Conservation (phyloP, 208 protist species). For the Leishmania aethiopica region DNA sequence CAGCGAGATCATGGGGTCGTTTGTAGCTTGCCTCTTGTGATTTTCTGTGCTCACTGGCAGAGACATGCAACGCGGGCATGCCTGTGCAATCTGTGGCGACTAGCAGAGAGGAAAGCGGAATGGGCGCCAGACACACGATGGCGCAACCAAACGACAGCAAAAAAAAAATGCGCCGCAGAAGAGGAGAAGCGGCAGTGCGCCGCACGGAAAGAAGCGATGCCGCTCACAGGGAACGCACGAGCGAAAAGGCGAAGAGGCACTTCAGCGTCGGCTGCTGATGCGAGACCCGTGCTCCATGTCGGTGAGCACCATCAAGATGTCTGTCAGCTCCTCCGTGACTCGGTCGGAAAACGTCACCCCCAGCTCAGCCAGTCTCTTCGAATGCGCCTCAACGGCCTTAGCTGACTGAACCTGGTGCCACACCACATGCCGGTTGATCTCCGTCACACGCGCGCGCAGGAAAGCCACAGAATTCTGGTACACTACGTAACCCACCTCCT, state of each 20-base stretch:
- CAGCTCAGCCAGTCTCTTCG: conserved; percentile 35
- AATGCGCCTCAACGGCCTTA: conserved; percentile 34
- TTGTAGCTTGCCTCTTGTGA: neutral
- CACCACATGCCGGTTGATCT: conserved; percentile 58
- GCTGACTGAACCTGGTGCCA: conserved; percentile 47
- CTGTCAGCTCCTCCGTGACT: conserved; percentile 51
- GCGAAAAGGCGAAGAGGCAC: neutral
- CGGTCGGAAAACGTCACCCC: conserved; percentile 41
- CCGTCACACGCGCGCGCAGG: conserved; percentile 32
- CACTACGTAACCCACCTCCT: conserved; percentile 25
- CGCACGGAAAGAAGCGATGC: neutral
- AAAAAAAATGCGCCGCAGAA: neutral
- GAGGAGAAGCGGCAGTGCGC: neutral
- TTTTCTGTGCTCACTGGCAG: neutral
- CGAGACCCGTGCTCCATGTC: conserved; percentile 41
- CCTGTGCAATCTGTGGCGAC: neutral
- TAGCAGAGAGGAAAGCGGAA: conserved; percentile 1
- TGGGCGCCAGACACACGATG: neutral
- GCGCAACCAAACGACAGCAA: neutral
- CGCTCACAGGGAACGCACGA: neutral
- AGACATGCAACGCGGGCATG: neutral
- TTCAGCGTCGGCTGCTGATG: conserved; percentile 3
- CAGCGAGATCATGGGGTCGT: neutral
- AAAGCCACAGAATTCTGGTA: conserved; percentile 31
- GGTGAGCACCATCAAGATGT: conserved; percentile 56